phyloP scores from a whole-genome alignment of 2,329 filamentous ascomycete genomes.

The Acephala macrosclerotiorum region DNA sequence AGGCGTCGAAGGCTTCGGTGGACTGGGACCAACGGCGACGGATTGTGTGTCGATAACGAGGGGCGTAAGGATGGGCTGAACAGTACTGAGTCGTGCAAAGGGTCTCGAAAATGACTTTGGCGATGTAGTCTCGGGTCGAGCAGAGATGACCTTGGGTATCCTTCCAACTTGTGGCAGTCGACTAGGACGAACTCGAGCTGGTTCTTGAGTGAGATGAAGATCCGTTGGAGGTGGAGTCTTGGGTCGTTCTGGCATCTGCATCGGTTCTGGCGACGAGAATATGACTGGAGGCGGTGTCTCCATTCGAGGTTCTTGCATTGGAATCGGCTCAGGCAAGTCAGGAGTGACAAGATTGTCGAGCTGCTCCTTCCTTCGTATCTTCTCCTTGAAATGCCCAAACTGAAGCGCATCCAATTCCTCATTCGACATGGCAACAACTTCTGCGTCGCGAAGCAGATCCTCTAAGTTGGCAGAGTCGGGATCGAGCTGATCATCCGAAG shows the following conservation, averaged over 20 bases:
- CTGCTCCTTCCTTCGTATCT: conserved; percentile 34
- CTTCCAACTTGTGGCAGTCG: conserved; percentile 83
- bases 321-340: conserved; percentile 18
- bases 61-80: conserved; percentile 45
- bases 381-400: conserved; percentile 40
- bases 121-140: conserved; percentile 69
- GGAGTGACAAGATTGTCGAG: conserved; percentile 20
- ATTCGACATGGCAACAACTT: conserved; percentile 39
- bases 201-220: conserved; percentile 33
- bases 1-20: conserved; percentile 36
- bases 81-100: conserved; percentile 66
- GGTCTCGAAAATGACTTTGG: conserved; percentile 87
- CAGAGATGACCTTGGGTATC: conserved; percentile 82
- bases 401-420: conserved; percentile 42
- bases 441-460: conserved; percentile 59
- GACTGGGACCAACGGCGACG: conserved; percentile 57
- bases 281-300: conserved; percentile 19
- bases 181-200: conserved; percentile 53
- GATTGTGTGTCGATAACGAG: conserved; percentile 48
- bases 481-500: conserved; percentile 53
- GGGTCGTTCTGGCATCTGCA: conserved; percentile 25
- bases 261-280: conserved; percentile 36
- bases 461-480: conserved; percentile 47
- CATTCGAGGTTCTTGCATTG: background rate
- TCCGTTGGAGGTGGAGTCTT: conserved; percentile 35